Base-by-base conservation (phyloP, 2,329 filamentous ascomycete genomes). In the Xylogone sp. region DNA sequence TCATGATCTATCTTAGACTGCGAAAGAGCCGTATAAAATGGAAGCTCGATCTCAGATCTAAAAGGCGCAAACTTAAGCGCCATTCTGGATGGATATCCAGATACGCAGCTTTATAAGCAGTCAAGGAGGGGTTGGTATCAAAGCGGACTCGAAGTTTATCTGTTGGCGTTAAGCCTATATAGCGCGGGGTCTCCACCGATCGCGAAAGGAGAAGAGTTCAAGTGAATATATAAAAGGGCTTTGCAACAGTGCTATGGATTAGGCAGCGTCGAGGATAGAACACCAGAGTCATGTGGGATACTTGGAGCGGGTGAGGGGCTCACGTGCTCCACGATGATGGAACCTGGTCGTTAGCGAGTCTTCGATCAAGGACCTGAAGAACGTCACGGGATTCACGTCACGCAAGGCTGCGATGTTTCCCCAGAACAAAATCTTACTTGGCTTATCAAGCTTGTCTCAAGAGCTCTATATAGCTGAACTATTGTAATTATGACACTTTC, bases 1-100 rank as follows among this genome's bases (percentile, higher is more conserved):
- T 97, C 94, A 79, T 96, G 87, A 69, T 97, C 91, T 67, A 99
- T 90, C 73, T 99, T 99, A 59, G 87, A 88, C 5, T 87, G 84
- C 53, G 95, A 94, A n/a, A 99, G 82, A 4, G 90, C 86, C 44
- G 89, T 87, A 68, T 97, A 99, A 71, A 99, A 99, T 43, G 91
- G 90, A 43, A 97, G 79, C 68, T 99, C 94, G 65, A 97, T 91
- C 72, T 97, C 90, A 46, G 93, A 96, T 42, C 86, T 83, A 76
- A 96, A 97, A 1, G 93, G 87, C 54, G 90, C 90, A 71, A 92
- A 99, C 74, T 86, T 83, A 68, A 89, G 76, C 51, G 65, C 62
- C 65, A 65, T 64, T 27, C 45, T 47, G 21, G 21, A 12, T 21
- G 43, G n/a, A 12, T 45, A 21, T 45, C 12, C 43, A 21, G 22